Percentiles rank a stretch among this genome's conserved stretches.
Conservation (phyloP, 208 protist species). For the Phytomonas francai region DNA sequence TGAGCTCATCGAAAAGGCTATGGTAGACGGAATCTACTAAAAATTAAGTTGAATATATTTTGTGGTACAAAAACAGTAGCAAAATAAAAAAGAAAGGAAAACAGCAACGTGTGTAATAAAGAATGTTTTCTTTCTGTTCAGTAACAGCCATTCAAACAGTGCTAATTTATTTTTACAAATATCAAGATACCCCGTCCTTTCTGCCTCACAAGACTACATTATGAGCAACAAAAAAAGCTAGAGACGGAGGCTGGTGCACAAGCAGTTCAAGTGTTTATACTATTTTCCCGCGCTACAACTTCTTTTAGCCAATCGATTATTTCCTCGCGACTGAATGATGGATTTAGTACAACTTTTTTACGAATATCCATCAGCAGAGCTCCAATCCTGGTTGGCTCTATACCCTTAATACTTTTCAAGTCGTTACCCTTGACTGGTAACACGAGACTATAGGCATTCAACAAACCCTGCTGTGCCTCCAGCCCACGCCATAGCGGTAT, state of each 20-base stretch:
- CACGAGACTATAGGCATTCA: conserved; percentile 28
- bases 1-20: not conserved
- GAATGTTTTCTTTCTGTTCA: not conserved
- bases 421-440: conserved; percentile 68
- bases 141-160: not conserved
- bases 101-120: not conserved
- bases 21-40: not conserved
- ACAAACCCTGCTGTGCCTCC: conserved; percentile 27
- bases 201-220: not conserved
- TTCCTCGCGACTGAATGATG: conserved; percentile 16
- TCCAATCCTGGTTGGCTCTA: conserved; percentile 44
- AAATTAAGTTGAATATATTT: not conserved
- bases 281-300: conserved; percentile 6
- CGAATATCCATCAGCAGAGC: conserved; percentile 39
- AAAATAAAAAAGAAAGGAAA: conserved; percentile 4
- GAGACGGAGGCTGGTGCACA: not conserved
- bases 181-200: not conserved
- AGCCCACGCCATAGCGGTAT: conserved; percentile 25
- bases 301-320: conserved; percentile 16
- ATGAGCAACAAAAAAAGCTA: not conserved
- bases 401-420: conserved; percentile 27
- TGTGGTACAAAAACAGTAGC: not conserved
- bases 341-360: conserved; percentile 44
- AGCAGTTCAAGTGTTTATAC: not conserved
- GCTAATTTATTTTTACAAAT: not conserved